Base-by-base conservation (phyloP, 176 grass and related monocot genomes). In the Elymus sibiricus region DNA sequence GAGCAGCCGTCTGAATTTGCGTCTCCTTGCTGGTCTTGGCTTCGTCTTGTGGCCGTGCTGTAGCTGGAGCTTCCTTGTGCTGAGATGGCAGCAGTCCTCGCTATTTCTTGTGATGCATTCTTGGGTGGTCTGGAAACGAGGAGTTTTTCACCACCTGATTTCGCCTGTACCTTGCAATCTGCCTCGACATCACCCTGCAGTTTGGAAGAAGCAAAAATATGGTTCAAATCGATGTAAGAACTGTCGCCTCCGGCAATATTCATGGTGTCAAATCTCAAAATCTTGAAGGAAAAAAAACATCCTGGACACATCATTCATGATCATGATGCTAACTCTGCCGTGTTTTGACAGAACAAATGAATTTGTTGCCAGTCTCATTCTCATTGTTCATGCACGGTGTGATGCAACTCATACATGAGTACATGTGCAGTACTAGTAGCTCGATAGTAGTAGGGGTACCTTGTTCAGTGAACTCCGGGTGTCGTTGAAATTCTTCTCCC, bases 401-500 rank as follows among this genome's bases (percentile, higher is more conserved):
- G n/a, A 62, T 27, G 60, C 9, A 28, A 14, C 61, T 64, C 61
- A 64, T 11, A 27, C 62, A 28, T n/a, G n/a, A n/a, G n/a, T n/a
- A n/a, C n/a, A 49, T 37, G 43, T 29, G 12, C 19, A 43, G 11
- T 11, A 56, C 73, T n/a, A 13, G 32, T 26, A 70, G 67, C 29
- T 83, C 64, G 6, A 44, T 78, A 4, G 63, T 10, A 11, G 5
- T 2, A 22, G n/a, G n/a, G n/a, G 9, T 94, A 98, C 95, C 75
- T 67, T 70, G 28, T 22, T 22, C 0, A 83, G 72, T 46, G 83
- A 75, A 21, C 34, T 78, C 72, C 67, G 76, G 74, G 49, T 88
- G 60, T 92, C 49, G 63, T 79, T 95, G 87, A 88, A 99, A 43
- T 87, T 80, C 46, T 90, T 90, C 80, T 99, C 97, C 97, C 97